These are phyloP conservation scores for Diplodia mutila DNA, from an alignment of 2,329 filamentous ascomycete genomes.

Conservation along the genomic window DNA sequence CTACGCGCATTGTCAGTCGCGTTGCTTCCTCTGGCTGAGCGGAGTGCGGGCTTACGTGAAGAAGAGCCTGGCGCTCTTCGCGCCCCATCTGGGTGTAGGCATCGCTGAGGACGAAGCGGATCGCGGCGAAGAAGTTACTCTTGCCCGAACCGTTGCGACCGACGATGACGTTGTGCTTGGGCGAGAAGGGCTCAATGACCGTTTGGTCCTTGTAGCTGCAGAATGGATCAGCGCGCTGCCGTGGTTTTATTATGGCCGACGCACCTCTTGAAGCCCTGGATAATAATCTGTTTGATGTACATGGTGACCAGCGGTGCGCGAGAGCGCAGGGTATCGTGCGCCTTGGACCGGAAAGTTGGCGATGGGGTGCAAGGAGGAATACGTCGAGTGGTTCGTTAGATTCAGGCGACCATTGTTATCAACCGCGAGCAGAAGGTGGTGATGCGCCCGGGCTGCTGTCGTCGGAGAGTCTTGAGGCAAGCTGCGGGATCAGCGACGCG, in stretches of 20 bases:
- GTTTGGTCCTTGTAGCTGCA: slow-evolving; percentile 98
- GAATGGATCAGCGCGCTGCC: slow-evolving; percentile 26
- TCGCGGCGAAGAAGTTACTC: slow-evolving; percentile 99
- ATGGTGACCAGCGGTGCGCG: slow-evolving; percentile 55
- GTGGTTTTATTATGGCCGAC: slow-evolving; percentile 26
- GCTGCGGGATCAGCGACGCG: slow-evolving; percentile 22
- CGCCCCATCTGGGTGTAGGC: slow-evolving; percentile 94
- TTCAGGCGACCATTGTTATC: slow-evolving; percentile 20
- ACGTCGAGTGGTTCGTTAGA: not conserved
- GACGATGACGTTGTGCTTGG: slow-evolving; percentile 97
- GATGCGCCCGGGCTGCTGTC: not conserved
- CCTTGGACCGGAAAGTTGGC: not conserved
- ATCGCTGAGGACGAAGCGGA: slow-evolving; percentile 97
- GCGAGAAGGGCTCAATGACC: slow-evolving; percentile 96
- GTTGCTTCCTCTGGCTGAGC: too few species aligned
- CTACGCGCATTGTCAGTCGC: slow-evolving; percentile 37
- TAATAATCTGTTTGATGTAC: slow-evolving; percentile 99
- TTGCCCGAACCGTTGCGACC: slow-evolving; percentile 99
- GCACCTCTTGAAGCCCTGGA: slow-evolving; percentile 99
- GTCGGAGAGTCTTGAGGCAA: slow-evolving; percentile 6
- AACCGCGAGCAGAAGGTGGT: not conserved
- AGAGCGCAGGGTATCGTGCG: slow-evolving; percentile 6
- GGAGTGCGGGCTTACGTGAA: slow-evolving; percentile 64
- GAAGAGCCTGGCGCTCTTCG: slow-evolving; percentile 90
- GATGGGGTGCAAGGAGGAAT: not conserved